Conservation (phyloP, 768 basidiomycete species). For the Guyanaporus albipodus region DNA sequence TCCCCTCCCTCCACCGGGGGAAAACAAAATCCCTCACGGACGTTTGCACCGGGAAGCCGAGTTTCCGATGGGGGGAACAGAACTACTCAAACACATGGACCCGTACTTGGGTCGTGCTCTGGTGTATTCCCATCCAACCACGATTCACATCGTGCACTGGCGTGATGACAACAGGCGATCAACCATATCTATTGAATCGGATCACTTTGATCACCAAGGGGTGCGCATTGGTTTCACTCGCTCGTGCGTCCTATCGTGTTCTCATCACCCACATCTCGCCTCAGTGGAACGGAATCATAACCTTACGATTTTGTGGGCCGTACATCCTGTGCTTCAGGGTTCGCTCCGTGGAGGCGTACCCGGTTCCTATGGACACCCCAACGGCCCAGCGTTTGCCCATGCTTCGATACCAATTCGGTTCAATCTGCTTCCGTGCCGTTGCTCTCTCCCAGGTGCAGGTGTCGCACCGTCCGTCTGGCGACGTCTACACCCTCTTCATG, state of each 20-base stretch:
- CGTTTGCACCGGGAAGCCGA: slow-evolving; percentile 9
- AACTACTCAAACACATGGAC: slow-evolving; percentile 36
- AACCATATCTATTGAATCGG: slow-evolving; percentile 18
- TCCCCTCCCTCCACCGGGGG: background rate
- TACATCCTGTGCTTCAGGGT: slow-evolving; percentile 52
- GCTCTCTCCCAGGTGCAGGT: slow-evolving; percentile 41
- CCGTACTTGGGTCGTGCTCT: slow-evolving; percentile 30
- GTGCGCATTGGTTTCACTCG: slow-evolving; percentile 21
- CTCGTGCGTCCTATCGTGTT: background rate
- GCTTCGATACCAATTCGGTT: slow-evolving; percentile 21
- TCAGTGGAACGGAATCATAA: slow-evolving; percentile 42
- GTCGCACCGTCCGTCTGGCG: slow-evolving; percentile 32
- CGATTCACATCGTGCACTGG: slow-evolving; percentile 41
- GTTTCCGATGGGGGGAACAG: slow-evolving; percentile 9
- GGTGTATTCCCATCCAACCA: slow-evolving; percentile 25
- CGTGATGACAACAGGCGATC: slow-evolving; percentile 19
- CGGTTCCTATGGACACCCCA: slow-evolving; percentile 9
- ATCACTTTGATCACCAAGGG: slow-evolving; percentile 31
- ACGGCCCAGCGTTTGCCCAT: slow-evolving; percentile 9
- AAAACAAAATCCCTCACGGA: background rate
- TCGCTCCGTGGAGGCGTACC: slow-evolving; percentile 46
- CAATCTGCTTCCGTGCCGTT: slow-evolving; percentile 36
- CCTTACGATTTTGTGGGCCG: slow-evolving; percentile 42
- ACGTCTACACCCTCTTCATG: slow-evolving; percentile 36
- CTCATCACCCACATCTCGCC: background rate